phyloP scores from a whole-genome alignment of 2,329 filamentous ascomycete species.

The Aspergillus hiratsukae region DNA sequence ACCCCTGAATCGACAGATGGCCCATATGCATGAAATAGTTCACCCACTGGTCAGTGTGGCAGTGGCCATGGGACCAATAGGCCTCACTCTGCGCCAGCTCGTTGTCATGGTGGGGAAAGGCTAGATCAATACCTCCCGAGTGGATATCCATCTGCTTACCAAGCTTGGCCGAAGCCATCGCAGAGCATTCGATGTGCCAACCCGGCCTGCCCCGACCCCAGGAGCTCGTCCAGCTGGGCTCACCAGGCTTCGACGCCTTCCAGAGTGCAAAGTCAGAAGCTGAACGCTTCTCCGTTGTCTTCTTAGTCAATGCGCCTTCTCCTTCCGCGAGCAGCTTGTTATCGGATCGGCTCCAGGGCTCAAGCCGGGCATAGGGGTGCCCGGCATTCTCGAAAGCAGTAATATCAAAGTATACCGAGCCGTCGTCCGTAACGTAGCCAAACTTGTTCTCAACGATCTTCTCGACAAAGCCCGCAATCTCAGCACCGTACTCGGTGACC shows the following conservation, averaged over 20 bases:
- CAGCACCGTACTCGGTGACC: conserved; percentile 86
- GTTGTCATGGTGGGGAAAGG: conserved; percentile 90
- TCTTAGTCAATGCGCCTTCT: conserved; percentile 70
- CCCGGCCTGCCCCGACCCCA: conserved; percentile 88
- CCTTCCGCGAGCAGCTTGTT: conserved; percentile 81
- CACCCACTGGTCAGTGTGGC: conserved; percentile 67
- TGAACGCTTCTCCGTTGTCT: conserved; percentile 63
- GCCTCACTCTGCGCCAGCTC: conserved; percentile 87
- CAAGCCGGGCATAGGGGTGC: conserved; percentile 78
- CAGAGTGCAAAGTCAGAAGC: conserved; percentile 85
- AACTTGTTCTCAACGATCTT: conserved; percentile 80
- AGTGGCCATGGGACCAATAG: conserved; percentile 56
- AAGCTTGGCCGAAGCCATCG: conserved; percentile 88
- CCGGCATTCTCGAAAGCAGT: conserved; percentile 76
- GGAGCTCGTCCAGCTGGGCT: conserved; percentile 81
- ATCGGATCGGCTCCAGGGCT: conserved; percentile 81
- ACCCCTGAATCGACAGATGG: conserved; percentile 80
- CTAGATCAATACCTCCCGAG: conserved; percentile 85
- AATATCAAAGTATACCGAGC: conserved; percentile 94
- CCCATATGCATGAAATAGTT: conserved; percentile 97
- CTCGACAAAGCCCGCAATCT: conserved; percentile 82
- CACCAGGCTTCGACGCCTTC: conserved; percentile 88
- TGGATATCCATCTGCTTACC: conserved; percentile 86
- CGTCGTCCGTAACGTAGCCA: conserved; percentile 69
- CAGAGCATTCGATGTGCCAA: conserved; percentile 97